A percentile compares a stretch with the other conserved stretches of the same genome.
phyloP scores from a whole-genome alignment of 768 basidiomycete genomes.

The Boletus sp. region DNA sequence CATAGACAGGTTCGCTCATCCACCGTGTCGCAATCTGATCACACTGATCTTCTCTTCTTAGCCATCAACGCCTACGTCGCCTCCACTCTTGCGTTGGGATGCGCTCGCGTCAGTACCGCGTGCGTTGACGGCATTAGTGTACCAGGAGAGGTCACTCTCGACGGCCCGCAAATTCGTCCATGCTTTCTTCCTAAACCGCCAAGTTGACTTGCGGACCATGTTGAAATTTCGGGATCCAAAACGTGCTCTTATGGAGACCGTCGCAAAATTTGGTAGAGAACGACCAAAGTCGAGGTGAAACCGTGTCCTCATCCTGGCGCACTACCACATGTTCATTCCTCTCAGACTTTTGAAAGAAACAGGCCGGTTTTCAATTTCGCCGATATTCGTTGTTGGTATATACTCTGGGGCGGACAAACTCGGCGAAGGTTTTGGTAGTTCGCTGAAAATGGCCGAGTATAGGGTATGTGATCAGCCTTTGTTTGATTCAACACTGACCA shows the following conservation, averaged over 20 bases:
- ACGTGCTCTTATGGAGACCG: conserved; percentile 68
- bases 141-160: conserved; percentile 79
- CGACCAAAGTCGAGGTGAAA: conserved; percentile 63
- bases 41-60: conserved; percentile 21
- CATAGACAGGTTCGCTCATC: conserved; percentile 56
- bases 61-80: conserved; percentile 46
- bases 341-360: conserved; percentile 85
- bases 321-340: not conserved
- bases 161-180: conserved; percentile 89
- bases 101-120: conserved; percentile 87
- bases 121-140: conserved; percentile 83
- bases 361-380: conserved; percentile 85
- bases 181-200: conserved; percentile 81
- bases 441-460: conserved; percentile 92
- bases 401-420: conserved; percentile 81
- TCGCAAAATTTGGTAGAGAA: conserved; percentile 64
- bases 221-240: conserved; percentile 84
- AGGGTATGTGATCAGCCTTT: conserved; percentile 49
- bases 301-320: not conserved
- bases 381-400: conserved; percentile 94
- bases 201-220: conserved; percentile 75
- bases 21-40: not conserved
- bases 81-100: conserved; percentile 70
- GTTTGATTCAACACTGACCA: not conserved
- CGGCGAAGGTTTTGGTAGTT: conserved; percentile 92